Conservation (phyloP, 2,329 filamentous ascomycete species). For the Nemania abortiva region DNA sequence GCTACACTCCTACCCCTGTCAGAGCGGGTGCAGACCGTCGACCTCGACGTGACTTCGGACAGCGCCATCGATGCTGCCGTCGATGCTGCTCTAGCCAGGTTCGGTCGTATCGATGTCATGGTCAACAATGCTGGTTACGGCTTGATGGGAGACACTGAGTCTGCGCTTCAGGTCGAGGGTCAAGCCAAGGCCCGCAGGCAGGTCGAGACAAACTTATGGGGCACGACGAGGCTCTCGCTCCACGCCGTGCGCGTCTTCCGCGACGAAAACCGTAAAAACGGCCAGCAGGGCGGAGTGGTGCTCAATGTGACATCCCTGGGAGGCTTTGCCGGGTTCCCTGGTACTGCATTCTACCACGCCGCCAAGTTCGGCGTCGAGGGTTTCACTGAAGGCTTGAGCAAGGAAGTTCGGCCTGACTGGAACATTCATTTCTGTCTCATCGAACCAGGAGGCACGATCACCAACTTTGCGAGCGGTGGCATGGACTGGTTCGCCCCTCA, state of each 20-base stretch:
- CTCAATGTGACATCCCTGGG: slow-evolving; percentile 42
- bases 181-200: slow-evolving; percentile 40
- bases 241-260: slow-evolving; percentile 51
- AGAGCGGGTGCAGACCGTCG: slow-evolving; percentile 28
- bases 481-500: slow-evolving; percentile 31
- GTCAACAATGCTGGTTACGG: slow-evolving; percentile 34
- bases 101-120: slow-evolving; percentile 39
- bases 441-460: slow-evolving; percentile 39
- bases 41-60: slow-evolving; percentile 38
- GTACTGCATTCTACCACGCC: slow-evolving; percentile 43
- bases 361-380: slow-evolving; percentile 44
- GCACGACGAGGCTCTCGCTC: slow-evolving; percentile 44
- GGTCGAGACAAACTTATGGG: slow-evolving; percentile 52
- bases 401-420: slow-evolving; percentile 41
- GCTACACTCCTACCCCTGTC: background rate
- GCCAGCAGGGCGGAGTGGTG: slow-evolving; percentile 42
- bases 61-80: slow-evolving; percentile 37
- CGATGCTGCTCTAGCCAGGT: slow-evolving; percentile 29
- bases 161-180: slow-evolving; percentile 28
- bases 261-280: slow-evolving; percentile 44
- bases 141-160: slow-evolving; percentile 38
- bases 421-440: slow-evolving; percentile 44
- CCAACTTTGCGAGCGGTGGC: slow-evolving; percentile 34
- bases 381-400: slow-evolving; percentile 38
- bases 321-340: slow-evolving; percentile 40